These are phyloP conservation scores for Yamadazyma taylorii DNA, from an alignment of 1,139 yeast species.

Conservation along the genomic window DNA sequence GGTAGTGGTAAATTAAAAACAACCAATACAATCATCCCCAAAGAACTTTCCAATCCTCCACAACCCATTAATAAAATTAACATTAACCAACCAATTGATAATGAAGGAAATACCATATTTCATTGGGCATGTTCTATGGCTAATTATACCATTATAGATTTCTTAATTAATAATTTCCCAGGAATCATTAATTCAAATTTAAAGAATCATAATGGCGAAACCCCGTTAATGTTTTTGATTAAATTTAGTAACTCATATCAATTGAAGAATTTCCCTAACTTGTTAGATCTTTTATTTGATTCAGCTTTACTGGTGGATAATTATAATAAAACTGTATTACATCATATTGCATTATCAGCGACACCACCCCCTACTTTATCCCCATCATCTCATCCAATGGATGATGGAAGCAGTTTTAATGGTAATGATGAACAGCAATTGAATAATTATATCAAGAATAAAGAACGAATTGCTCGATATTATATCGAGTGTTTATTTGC, in stretches of 20 bases:
- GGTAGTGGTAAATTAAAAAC: conserved; percentile 15
- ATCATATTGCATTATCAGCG: conserved; percentile 62
- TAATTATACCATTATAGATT: conserved; percentile 67
- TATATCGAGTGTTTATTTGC: conserved; percentile 78
- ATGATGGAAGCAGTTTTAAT: conserved; percentile 13
- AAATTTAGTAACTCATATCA: conserved; percentile 87
- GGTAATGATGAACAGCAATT: conserved; percentile 17
- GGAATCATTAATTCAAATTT: conserved; percentile 59
- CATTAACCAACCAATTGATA: conserved; percentile 86
- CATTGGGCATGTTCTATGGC: conserved; percentile 98
- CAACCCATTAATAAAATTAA: conserved; percentile 49
- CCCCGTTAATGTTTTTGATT: conserved; percentile 85
- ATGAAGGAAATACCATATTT: conserved; percentile 86
- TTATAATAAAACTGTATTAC: conserved; percentile 72
- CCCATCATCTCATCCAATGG: conserved; percentile 4
- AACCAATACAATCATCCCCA: conserved; percentile 29
- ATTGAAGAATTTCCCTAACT: conserved; percentile 65
- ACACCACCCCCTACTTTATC: conserved; percentile 14
- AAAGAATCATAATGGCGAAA: conserved; percentile 72
- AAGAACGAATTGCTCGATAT: conserved; percentile 75
- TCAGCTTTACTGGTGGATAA: conserved; percentile 72
- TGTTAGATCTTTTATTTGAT: conserved; percentile 74
- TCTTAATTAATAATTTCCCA: conserved; percentile 54
- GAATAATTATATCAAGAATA: conserved; percentile 31
- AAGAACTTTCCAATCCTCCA: conserved; percentile 38